A percentile compares a stretch with the other conserved stretches of the same genome.
Conservation (phyloP, 768 basidiomycete genomes). For the Trametes cinnabarina region DNA sequence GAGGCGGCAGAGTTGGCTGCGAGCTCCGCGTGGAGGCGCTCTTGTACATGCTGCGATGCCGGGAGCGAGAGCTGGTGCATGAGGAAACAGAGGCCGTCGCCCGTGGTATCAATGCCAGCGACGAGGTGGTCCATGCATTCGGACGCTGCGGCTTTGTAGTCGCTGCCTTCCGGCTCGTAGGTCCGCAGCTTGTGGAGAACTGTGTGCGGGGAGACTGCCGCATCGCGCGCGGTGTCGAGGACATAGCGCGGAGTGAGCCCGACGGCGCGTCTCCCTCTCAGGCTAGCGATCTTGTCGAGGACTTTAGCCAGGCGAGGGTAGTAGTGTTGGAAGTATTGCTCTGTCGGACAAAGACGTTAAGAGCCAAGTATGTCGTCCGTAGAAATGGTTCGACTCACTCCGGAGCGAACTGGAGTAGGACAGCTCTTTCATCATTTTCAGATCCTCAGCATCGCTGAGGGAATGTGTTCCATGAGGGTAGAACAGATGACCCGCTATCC, state of each 20-base stretch:
- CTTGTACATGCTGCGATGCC: constrained; percentile 6
- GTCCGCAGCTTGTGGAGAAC: constrained; percentile 22
- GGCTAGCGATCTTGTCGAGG: neutral
- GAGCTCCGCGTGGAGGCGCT: constrained; percentile 21
- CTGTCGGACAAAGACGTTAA: neutral
- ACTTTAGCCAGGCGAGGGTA: constrained; percentile 3
- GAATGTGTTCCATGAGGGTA: constrained; percentile 18
- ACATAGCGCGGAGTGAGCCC: constrained; percentile 14
- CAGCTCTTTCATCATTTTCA: constrained; percentile 18
- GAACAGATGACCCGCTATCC: constrained; percentile 22
- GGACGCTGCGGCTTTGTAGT: constrained; percentile 15
- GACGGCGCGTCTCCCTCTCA: neutral
- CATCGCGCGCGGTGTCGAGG: constrained; percentile 9
- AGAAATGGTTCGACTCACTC: constrained; percentile 1
- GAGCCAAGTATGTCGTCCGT: too few relatives aligned
- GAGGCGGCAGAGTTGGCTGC: constrained; percentile 67
- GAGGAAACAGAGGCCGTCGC: constrained; percentile 26
- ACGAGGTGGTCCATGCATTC: constrained; percentile 26
- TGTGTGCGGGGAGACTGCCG: constrained; percentile 16
- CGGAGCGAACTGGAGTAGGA: constrained; percentile 13
- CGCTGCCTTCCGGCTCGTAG: neutral
- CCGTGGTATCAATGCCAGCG: constrained; percentile 25
- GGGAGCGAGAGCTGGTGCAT: constrained; percentile 25
- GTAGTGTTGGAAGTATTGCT: constrained; percentile 16
- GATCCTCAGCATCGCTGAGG: constrained; percentile 9